Percentiles rank a stretch among this genome's conserved stretches.
These are phyloP conservation scores for Yarrowia porcina DNA, from an alignment of 805 yeast species.

Conservation along the genomic window DNA sequence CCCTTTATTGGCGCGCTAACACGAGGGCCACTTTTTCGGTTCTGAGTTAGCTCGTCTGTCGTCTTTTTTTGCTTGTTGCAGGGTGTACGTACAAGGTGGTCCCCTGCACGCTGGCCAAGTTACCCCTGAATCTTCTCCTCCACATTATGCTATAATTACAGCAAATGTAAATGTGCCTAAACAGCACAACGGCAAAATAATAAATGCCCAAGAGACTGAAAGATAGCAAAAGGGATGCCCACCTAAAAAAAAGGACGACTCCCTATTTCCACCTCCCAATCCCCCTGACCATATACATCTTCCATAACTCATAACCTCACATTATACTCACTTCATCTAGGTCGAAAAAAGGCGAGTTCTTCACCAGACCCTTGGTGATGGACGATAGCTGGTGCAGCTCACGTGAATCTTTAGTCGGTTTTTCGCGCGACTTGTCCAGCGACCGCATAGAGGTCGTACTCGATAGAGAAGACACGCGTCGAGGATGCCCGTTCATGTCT, in stretches of 20 bases:
- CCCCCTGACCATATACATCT: too few relatives aligned
- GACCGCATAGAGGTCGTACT: neutral
- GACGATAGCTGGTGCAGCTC: conserved; percentile 5
- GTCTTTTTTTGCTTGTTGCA: neutral
- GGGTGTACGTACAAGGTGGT: too few relatives aligned
- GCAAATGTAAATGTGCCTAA: neutral
- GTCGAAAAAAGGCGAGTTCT: conserved; percentile 17
- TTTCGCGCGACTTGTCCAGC: neutral
- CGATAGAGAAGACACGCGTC: conserved; percentile 21
- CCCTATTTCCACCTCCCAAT: too few relatives aligned
- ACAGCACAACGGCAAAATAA: neutral
- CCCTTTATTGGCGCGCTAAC: conserved; percentile 2
- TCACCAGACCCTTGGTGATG: conserved; percentile 1
- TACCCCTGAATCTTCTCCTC: conserved; percentile 5
- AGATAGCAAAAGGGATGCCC: too few relatives aligned
- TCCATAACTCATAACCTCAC: neutral
- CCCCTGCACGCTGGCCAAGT: neutral
- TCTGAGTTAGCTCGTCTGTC: neutral
- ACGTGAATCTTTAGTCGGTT: neutral
- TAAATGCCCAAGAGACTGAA: neutral
- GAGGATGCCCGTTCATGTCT: conserved; percentile 19
- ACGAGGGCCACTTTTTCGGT: neutral
- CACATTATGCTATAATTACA: neutral
- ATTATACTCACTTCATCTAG: conserved; percentile 5
- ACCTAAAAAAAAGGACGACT: too few relatives aligned